These are phyloP conservation scores for Asterophora lycoperdoides DNA, from an alignment of 768 basidiomycete species.

Conservation along the genomic window DNA sequence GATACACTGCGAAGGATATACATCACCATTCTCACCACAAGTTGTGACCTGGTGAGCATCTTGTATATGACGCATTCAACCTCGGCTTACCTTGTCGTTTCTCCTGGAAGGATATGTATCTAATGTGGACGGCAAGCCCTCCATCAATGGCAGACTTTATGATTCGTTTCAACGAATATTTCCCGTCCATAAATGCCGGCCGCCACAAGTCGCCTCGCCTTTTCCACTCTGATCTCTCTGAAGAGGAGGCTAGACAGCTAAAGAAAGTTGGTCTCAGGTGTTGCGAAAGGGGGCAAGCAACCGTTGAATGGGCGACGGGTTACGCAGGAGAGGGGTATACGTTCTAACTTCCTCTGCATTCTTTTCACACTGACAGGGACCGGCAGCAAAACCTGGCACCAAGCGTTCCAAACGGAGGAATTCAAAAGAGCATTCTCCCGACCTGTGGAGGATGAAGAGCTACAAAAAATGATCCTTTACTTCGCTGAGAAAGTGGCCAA, in stretches of 20 bases:
- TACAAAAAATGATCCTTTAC: slow-evolving; percentile 21
- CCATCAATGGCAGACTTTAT: slow-evolving; percentile 31
- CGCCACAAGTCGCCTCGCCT: slow-evolving; percentile 18
- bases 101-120: slow-evolving; percentile 28
- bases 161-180: slow-evolving; percentile 39
- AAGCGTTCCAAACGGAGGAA: slow-evolving; percentile 17
- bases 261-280: slow-evolving; percentile 13
- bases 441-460: slow-evolving; percentile 9
- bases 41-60: slow-evolving; percentile 27
- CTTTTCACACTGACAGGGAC: not conserved
- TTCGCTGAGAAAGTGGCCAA: slow-evolving; percentile 21
- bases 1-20: slow-evolving; percentile 27
- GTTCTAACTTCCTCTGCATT: not conserved
- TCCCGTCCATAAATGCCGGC: slow-evolving; percentile 26
- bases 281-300: slow-evolving; percentile 15
- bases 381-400: slow-evolving; percentile 19
- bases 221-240: slow-evolving; percentile 25
- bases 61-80: not conserved
- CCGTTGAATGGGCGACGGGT: slow-evolving; percentile 21
- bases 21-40: slow-evolving; percentile 25
- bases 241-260: slow-evolving; percentile 19
- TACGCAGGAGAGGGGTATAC: slow-evolving; percentile 15
- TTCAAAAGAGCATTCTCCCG: slow-evolving; percentile 16
- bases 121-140: slow-evolving; percentile 25
- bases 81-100: not conserved